Percentiles rank a stretch among this genome's conserved stretches.
Conservation (phyloP, 805 yeast species). For the Barnettozyma siamensis region DNA sequence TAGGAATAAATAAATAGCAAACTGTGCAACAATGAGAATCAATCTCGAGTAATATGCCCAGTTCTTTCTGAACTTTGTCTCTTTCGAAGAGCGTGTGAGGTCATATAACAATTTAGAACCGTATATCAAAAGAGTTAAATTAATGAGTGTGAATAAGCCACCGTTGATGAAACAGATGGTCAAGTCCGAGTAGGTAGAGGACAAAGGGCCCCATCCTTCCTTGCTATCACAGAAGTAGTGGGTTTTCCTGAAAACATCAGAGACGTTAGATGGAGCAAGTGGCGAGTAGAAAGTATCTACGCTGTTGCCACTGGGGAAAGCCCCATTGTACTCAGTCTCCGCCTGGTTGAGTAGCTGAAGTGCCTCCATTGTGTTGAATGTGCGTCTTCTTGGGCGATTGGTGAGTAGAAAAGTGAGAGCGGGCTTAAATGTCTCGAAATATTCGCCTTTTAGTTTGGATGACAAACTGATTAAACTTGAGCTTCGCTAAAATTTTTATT, state of each 20-base stretch:
- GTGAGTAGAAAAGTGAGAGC: too few relatives aligned
- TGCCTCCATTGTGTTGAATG: neutral
- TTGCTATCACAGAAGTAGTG: slow-evolving; percentile 21
- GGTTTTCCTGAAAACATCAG: neutral
- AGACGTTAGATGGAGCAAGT: too few relatives aligned
- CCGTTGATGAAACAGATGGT: slow-evolving; percentile 60
- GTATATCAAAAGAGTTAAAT: slow-evolving; percentile 36
- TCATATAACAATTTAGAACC: slow-evolving; percentile 36
- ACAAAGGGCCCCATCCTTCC: slow-evolving; percentile 41
- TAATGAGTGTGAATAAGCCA: slow-evolving; percentile 35
- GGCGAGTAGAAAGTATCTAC: too few relatives aligned
- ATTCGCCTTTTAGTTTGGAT: too few relatives aligned
- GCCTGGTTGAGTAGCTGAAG: neutral
- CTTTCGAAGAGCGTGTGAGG: slow-evolving; percentile 18
- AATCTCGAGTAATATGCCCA: slow-evolving; percentile 33
- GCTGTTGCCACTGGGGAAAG: neutral
- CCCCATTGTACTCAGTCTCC: too few relatives aligned
- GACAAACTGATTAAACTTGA: too few relatives aligned
- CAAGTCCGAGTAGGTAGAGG: slow-evolving; percentile 42
- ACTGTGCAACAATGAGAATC: slow-evolving; percentile 27
- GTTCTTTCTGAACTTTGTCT: slow-evolving; percentile 32
- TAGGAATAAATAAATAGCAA: slow-evolving; percentile 22
- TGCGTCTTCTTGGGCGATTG: too few relatives aligned
- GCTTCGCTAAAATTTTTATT: too few relatives aligned
- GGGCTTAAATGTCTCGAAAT: too few relatives aligned